Evolutionary conservation across 257 asterid genomes (phyloP).

Genomic region (Henckelia pumila): DNA sequence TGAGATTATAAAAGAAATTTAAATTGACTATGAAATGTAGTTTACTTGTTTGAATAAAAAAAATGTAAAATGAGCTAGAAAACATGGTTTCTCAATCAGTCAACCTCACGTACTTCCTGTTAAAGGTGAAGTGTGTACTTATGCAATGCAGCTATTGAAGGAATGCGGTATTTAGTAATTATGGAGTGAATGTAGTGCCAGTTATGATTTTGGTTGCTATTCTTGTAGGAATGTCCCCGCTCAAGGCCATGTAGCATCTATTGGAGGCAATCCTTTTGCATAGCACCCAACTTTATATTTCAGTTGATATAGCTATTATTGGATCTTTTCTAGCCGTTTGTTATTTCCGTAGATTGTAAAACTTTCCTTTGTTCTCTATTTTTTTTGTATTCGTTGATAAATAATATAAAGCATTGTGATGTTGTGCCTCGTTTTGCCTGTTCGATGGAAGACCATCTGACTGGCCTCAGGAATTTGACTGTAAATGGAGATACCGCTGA

Average conservation of each 20-base stretch:
- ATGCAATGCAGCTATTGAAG: no score
- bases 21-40: no score
- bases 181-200: not conserved
- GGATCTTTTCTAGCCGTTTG: conserved; percentile 3
- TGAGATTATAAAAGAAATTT: no score
- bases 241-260: conserved; percentile 62
- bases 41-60: no score
- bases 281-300: conserved; percentile 23
- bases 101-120: no score
- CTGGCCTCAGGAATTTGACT: not conserved
- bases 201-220: conserved; percentile 4
- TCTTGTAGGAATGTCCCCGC: conserved; percentile 59
- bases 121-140: no score
- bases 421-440: conserved; percentile 11
- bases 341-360: conserved; percentile 12
- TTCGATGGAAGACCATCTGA: not conserved
- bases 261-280: conserved; percentile 80
- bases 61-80: no score
- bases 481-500: not conserved
- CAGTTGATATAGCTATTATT: not conserved
- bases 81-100: no score
- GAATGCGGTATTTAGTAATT: no score
- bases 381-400: conserved; percentile 8
- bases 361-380: conserved; percentile 16
- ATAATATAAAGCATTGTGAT: conserved; percentile 4